Evolutionary conservation across 2,329 filamentous ascomycete species (phyloP).

Genomic region (Penicillium rolfsii): DNA sequence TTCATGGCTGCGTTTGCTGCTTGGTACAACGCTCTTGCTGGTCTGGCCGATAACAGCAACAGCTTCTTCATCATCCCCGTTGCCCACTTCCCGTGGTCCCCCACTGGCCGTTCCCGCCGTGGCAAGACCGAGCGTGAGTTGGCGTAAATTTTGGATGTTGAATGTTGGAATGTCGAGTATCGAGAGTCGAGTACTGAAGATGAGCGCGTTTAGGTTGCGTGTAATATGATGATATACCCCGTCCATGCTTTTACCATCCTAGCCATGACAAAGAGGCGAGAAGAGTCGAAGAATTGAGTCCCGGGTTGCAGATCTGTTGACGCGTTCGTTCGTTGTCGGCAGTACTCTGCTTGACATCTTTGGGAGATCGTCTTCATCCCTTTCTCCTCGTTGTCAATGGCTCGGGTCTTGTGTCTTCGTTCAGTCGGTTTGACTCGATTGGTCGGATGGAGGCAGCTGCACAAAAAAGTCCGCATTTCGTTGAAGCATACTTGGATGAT

Average conservation of each 20-base stretch:
- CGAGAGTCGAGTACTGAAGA: neutral
- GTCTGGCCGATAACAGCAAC: slow-evolving; percentile 69
- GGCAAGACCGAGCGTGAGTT: slow-evolving; percentile 55
- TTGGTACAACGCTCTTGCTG: slow-evolving; percentile 85
- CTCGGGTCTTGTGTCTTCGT: neutral
- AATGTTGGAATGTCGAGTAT: slow-evolving; percentile 7
- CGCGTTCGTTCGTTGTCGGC: slow-evolving; percentile 17
- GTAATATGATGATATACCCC: slow-evolving; percentile 40
- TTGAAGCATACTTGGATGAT: neutral
- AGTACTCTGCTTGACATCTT: neutral
- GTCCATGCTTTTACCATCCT: slow-evolving; percentile 23
- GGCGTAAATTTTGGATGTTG: slow-evolving; percentile 30
- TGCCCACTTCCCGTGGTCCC: slow-evolving; percentile 92
- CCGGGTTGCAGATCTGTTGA: slow-evolving; percentile 5
- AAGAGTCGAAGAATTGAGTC: neutral
- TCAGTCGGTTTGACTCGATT: neutral
- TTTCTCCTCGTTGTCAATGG: neutral
- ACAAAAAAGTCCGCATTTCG: slow-evolving; percentile 4
- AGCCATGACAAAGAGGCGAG: neutral
- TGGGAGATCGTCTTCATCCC: neutral
- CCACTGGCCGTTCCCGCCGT: slow-evolving; percentile 68
- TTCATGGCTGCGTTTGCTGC: slow-evolving; percentile 77
- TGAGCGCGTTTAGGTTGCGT: slow-evolving; percentile 16
- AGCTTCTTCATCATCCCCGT: slow-evolving; percentile 95
- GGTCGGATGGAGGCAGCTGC: slow-evolving; percentile 9